Evolutionary conservation across 2,329 filamentous ascomycete genomes (phyloP), one percentile per base, ranked within the genome.

Genomic region (Dactylellina sp.): DNA sequence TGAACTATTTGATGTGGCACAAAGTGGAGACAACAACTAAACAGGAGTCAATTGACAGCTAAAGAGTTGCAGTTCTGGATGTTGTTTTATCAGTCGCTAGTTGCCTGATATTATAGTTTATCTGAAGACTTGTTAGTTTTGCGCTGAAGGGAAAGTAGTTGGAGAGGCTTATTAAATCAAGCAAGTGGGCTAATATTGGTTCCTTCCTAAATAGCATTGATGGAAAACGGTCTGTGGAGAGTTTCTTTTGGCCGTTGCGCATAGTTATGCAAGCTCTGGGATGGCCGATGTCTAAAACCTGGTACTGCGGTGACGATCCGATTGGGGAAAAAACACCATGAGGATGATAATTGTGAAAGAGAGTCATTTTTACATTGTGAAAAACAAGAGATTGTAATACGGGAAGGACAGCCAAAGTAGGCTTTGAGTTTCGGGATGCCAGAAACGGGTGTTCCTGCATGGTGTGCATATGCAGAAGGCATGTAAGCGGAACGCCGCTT

Each of bases 391-490:
- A 61, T 53, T 25, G 20, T 42, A 7, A 44, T 37, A 55, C 16
- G 2, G 28, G 18, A 12, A 11, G 24, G n/a, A 5, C 7, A 25
- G 53, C 44, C 53, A 42, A 61, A 55, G 37, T 46, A 20, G 64
- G 56, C 64, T 46, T 50, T 47, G 39, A 46, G 44, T 55, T 47
- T 35, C 40, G 56, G 63, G 55, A 70, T 70, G 64, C 42, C 56
- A 39, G 35, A 61, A 70, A 70, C 64, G 64, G 64, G 64, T 61
- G 64, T 70, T 70, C 64, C 64, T 70, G 64, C 64, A 70, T 70
- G 64, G 55, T 49, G 49, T 61, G 64, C 56, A 62, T 70, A 70
- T 70, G 64, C 64, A 70, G 49, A 62, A 70, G 64, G 64, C 64
- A 62, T 61, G 64, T 70, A 62, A 62, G 64, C 64, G 64, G 64